A percentile compares a stretch with the other conserved stretches of the same genome.
Conservation (phyloP, 2,329 filamentous ascomycete genomes). For the Lithohypha guttulata region DNA sequence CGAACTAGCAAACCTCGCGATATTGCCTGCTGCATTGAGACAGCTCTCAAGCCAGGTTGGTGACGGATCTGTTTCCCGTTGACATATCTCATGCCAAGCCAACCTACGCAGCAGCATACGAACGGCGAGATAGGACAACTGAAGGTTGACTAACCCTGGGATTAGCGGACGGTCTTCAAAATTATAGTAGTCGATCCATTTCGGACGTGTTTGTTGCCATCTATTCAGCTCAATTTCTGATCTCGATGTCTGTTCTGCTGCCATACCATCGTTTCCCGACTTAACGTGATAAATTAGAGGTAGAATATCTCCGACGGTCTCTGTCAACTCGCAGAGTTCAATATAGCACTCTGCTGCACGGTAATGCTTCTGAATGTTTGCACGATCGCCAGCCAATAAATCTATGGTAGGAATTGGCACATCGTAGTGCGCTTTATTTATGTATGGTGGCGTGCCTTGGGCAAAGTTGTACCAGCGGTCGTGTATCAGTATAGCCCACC, state of each 20-base stretch:
- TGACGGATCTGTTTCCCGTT: slow-evolving; percentile 16
- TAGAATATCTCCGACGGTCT: slow-evolving; percentile 36
- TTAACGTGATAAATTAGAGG: slow-evolving; percentile 38
- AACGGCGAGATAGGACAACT: slow-evolving; percentile 34
- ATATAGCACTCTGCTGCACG: slow-evolving; percentile 42
- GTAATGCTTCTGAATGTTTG: slow-evolving; percentile 32
- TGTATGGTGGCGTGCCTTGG: slow-evolving; percentile 45
- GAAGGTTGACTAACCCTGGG: slow-evolving; percentile 34
- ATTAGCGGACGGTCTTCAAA: slow-evolving; percentile 27
- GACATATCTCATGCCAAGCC: slow-evolving; percentile 33
- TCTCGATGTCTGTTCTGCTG: slow-evolving; percentile 35
- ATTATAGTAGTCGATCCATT: slow-evolving; percentile 31
- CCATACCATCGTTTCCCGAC: slow-evolving; percentile 32
- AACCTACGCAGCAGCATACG: slow-evolving; percentile 39
- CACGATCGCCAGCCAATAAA: slow-evolving; percentile 28
- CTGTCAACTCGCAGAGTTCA: slow-evolving; percentile 41
- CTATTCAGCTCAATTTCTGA: slow-evolving; percentile 36
- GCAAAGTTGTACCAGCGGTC: slow-evolving; percentile 48
- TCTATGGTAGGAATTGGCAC: slow-evolving; percentile 43
- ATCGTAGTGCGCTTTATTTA: slow-evolving; percentile 44
- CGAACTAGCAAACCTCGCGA: slow-evolving; percentile 33
- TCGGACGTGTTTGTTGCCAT: slow-evolving; percentile 36
- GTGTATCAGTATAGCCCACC: slow-evolving; percentile 49
- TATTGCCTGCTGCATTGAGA: slow-evolving; percentile 15
- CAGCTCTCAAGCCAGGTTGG: slow-evolving; percentile 20